A percentile compares a stretch with the other conserved stretches of the same genome.
Evolutionary conservation across 306 rosid species (phyloP).

Genomic region (Cercis canadensis): DNA sequence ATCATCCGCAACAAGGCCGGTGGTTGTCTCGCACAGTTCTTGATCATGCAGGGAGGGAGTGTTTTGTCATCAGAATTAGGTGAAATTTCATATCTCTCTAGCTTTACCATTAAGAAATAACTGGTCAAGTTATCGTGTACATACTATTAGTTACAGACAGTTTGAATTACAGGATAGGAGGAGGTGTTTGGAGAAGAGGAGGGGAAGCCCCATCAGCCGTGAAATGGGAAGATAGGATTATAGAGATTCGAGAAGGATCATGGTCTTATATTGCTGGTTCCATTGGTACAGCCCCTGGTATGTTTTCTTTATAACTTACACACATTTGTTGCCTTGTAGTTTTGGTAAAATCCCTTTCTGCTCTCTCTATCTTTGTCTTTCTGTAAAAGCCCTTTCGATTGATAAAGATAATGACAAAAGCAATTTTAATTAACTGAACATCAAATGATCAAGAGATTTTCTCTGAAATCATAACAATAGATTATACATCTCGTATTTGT

Average conservation of each 20-base stretch:
- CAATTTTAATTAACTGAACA: too few relatives aligned
- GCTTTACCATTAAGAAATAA: not conserved
- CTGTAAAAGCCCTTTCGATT: too few relatives aligned
- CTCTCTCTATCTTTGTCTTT: too few relatives aligned
- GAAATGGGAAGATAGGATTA: constrained; percentile 88
- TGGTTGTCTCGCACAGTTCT: constrained; percentile 95
- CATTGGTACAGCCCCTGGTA: constrained; percentile 90
- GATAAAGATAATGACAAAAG: too few relatives aligned
- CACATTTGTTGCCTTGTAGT: not conserved
- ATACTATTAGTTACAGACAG: constrained; percentile 11
- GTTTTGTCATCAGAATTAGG: constrained; percentile 87
- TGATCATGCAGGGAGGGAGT: constrained; percentile 95
- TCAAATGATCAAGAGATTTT: too few relatives aligned
- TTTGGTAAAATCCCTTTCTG: not conserved
- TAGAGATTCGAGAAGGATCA: constrained; percentile 91
- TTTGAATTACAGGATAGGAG: constrained; percentile 70
- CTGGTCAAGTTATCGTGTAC: constrained; percentile 18
- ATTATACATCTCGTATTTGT: not conserved
- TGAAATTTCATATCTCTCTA: constrained; percentile 36
- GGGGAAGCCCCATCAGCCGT: constrained; percentile 75
- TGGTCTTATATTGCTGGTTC: constrained; percentile 92
- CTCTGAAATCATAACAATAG: not conserved
- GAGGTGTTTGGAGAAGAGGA: constrained; percentile 97
- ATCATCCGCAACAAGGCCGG: constrained; percentile 96
- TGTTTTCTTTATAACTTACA: constrained; percentile 39